Base-by-base conservation (phyloP, 805 yeast species). In the Starmera amethionina region DNA sequence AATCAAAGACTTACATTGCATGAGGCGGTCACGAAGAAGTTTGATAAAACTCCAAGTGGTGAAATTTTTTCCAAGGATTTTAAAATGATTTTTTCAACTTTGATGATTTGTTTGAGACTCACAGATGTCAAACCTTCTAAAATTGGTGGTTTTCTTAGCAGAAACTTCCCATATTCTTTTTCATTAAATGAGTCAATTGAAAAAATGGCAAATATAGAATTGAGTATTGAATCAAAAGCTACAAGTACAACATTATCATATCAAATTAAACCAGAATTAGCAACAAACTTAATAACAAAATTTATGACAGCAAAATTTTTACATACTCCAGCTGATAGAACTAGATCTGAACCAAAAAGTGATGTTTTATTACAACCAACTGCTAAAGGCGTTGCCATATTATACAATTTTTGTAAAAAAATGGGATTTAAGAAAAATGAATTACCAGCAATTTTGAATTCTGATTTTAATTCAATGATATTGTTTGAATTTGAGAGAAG, bases 371-470 rank as follows among this genome's bases (percentile, higher is more conserved):
- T 86, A 27, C 97, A 90, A 54, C 95, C 96, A 4, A 86, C 96
- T 0, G 88, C 97, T 0, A 90, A 90, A 53, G 97, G 97, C 1
- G 77, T 87, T 8, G 79, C 87, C 0, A 52, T 86, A 0, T 58
- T 89, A 2, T 76, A 75, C 38, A 63, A 67, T 14, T 86, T 79
- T 55, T 77, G 82, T 45, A 63, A 67, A 38, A 72, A 65, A 34
- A 58, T 70, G 36, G 94, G 88, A 0, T 56, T 78, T 37, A 65
- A 61, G 35, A 58, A 58, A 13, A 43, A 50, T 1, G 42, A 48
- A 1, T 50, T 62, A 22, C 79, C 79, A 1, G 51, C 55, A 0
- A 67, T 82, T n/a, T 50, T 86, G 18, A 51, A 53, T 4, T 74
- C 88, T 0, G 60, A 56, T 28, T 70, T 79, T 50, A 87, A 87